These are phyloP conservation scores for Cupressus sempervirens DNA, from an alignment of 75 land plant genomes.

Conservation along the genomic window DNA sequence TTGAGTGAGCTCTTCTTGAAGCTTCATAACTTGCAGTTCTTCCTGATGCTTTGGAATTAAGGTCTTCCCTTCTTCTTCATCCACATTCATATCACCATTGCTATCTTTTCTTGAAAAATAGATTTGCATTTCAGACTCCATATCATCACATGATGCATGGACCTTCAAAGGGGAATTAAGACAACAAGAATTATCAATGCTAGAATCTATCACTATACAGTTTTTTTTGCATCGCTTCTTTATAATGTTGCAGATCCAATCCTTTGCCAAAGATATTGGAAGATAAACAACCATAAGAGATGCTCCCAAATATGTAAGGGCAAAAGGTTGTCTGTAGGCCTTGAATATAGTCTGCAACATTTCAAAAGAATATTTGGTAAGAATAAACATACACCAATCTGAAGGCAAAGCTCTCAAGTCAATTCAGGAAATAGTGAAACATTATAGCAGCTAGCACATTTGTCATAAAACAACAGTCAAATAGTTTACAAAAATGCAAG, in stretches of 20 bases:
- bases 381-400: neutral
- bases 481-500: neutral
- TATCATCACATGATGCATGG: conserved; percentile 20
- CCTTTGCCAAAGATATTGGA: conserved; percentile 72
- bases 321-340: conserved; percentile 93
- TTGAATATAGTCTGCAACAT: conserved; percentile 68
- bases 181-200: conserved; percentile 20
- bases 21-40: conserved; percentile 1
- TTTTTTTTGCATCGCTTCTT: conserved; percentile 33
- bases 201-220: conserved; percentile 20
- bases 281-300: conserved; percentile 92
- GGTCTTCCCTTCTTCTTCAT: conserved; percentile 1
- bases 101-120: conserved; percentile 47
- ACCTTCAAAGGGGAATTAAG: conserved; percentile 38
- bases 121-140: conserved; percentile 56
- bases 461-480: neutral
- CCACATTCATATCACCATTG: conserved; percentile 34
- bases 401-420: neutral
- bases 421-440: neutral
- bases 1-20: conserved; percentile 10
- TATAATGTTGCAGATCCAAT: conserved; percentile 46
- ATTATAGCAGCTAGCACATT: neutral
- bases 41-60: conserved; percentile 7
- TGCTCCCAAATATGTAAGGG: conserved; percentile 86
- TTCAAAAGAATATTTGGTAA: neutral